Evolutionary conservation across 768 basidiomycete genomes (phyloP).

Genomic region (Cubamyces lactineus): DNA sequence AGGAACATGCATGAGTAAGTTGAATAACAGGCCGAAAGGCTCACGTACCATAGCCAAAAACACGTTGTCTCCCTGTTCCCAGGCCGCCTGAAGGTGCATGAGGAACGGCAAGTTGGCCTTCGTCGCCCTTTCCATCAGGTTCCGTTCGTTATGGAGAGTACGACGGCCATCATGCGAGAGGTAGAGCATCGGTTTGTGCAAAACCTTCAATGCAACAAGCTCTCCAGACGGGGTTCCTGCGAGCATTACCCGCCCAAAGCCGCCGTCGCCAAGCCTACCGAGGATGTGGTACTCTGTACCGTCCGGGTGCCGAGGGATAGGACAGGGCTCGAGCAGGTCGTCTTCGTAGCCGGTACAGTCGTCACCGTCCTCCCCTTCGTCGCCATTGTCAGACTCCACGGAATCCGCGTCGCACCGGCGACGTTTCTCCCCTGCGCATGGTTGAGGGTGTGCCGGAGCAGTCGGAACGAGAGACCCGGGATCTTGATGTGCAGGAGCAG

Average conservation of each 20-base stretch:
- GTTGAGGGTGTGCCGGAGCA: too few relatives aligned
- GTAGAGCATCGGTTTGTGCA: conserved; percentile 26
- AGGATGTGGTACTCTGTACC: conserved; percentile 23
- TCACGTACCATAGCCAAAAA: conserved; percentile 34
- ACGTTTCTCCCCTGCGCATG: background rate
- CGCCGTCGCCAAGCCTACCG: conserved; percentile 24
- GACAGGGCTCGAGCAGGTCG: background rate
- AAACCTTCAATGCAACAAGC: conserved; percentile 31
- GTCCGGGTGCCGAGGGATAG: background rate
- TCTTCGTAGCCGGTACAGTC: background rate
- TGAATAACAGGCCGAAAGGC: background rate
- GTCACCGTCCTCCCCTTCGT: background rate
- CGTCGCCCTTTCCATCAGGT: conserved; percentile 22
- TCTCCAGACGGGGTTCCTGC: conserved; percentile 20
- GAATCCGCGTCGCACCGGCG: too few relatives aligned
- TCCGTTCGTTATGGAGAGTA: conserved; percentile 21
- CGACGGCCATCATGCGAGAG: background rate
- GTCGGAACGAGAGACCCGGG: background rate
- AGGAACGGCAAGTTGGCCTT: conserved; percentile 10
- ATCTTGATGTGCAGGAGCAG: background rate
- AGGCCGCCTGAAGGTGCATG: conserved; percentile 23
- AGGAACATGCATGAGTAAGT: background rate
- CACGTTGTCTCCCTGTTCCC: conserved; percentile 31
- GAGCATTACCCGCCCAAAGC: conserved; percentile 26
- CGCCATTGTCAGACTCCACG: background rate